A percentile compares a stretch with the other conserved stretches of the same genome.
phyloP scores from a whole-genome alignment of 2,329 filamentous ascomycete species.

The Claviceps monticola region DNA sequence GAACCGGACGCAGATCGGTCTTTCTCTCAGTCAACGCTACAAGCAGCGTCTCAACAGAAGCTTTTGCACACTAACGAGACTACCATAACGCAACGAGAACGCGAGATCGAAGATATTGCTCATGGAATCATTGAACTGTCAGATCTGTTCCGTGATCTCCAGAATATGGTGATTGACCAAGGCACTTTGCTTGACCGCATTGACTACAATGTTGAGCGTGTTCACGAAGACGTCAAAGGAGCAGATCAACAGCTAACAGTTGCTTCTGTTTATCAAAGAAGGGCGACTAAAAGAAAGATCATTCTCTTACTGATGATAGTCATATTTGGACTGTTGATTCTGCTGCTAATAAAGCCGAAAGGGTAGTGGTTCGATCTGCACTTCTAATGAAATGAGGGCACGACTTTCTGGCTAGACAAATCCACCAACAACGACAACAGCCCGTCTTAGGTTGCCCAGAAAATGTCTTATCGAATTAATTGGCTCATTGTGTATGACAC shows the following conservation, averaged over 20 bases:
- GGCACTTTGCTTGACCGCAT: constrained; percentile 86
- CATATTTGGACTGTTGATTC: constrained; percentile 74
- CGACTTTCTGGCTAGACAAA: not conserved
- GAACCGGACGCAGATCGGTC: constrained; percentile 90
- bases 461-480: not conserved
- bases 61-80: constrained; percentile 64
- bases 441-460: not conserved
- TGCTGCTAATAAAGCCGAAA: constrained; percentile 70
- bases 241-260: constrained; percentile 87
- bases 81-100: constrained; percentile 79
- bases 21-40: constrained; percentile 79
- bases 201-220: constrained; percentile 95
- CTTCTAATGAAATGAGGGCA: not conserved
- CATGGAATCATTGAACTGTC: constrained; percentile 95
- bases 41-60: constrained; percentile 58
- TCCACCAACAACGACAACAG: not conserved
- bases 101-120: constrained; percentile 94
- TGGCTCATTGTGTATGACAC: not conserved
- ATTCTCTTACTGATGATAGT: constrained; percentile 78
- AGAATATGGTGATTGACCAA: constrained; percentile 89
- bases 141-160: constrained; percentile 91
- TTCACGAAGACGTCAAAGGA: constrained; percentile 84
- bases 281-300: constrained; percentile 79
- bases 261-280: constrained; percentile 77
- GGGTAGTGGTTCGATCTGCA: constrained; percentile 17